A percentile compares a stretch with the other conserved stretches of the same genome.
phyloP scores from a whole-genome alignment of 371 early-diverging fungal genomes.

The Smittium mucronatum region DNA sequence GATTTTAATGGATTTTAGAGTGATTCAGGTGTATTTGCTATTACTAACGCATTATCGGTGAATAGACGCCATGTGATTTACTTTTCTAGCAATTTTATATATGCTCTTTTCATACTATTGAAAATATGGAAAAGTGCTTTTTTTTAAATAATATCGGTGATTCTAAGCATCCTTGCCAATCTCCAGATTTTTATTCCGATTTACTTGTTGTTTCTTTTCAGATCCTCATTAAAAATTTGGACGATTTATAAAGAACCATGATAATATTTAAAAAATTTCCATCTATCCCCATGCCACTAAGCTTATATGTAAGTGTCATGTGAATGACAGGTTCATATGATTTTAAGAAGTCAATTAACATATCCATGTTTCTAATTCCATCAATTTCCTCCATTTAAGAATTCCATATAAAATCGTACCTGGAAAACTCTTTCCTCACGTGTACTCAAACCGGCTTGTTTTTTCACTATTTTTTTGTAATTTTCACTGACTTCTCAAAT shows the following conservation, averaged over 20 bases:
- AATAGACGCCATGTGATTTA: too few species aligned
- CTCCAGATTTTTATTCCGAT: neutral
- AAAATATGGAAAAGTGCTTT: neutral
- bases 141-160: neutral
- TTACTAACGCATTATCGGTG: too few species aligned
- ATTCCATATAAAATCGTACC: neutral
- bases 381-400: neutral
- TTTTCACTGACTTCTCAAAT: neutral
- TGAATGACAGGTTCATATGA: neutral
- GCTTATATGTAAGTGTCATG: neutral
- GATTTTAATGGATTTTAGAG: too few species aligned
- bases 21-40: too few species aligned
- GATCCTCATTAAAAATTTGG: neutral
- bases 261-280: neutral
- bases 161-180: neutral
- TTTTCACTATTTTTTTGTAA: neutral
- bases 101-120: neutral
- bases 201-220: neutral
- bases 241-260: neutral
- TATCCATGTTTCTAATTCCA: neutral
- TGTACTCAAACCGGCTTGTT: neutral
- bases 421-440: neutral
- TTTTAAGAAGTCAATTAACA: neutral
- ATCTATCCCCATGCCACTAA: neutral
- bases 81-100: too few species aligned